Evolutionary conservation across 2,329 filamentous ascomycete genomes (phyloP).

Genomic region (Penicillium sp.): DNA sequence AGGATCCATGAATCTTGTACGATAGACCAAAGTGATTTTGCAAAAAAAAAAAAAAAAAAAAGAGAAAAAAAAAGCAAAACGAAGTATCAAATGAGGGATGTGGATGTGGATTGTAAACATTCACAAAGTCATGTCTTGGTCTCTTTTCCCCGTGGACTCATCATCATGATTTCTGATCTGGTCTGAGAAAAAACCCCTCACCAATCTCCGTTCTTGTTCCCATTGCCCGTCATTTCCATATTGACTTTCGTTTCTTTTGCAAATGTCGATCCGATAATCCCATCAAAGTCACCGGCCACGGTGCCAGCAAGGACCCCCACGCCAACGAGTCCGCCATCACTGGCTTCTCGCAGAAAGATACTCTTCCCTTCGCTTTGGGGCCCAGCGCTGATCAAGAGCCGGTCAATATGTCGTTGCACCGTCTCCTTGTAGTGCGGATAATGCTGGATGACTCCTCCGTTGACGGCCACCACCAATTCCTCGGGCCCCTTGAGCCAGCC

Average conservation of each 20-base stretch:
- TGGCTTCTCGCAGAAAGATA: conserved; percentile 45
- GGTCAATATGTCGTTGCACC: conserved; percentile 63
- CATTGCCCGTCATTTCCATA: background rate
- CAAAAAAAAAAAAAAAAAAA: too few species aligned
- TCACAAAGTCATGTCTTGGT: too few species aligned
- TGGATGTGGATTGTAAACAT: too few species aligned
- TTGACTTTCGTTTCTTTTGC: conserved; percentile 3
- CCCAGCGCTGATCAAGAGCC: conserved; percentile 37
- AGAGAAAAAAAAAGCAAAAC: too few species aligned
- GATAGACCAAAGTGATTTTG: conserved; percentile 3
- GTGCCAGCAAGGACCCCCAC: conserved; percentile 48
- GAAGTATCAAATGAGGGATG: too few species aligned
- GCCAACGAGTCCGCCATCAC: conserved; percentile 48
- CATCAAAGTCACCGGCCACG: conserved; percentile 27
- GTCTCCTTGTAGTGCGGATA: conserved; percentile 65
- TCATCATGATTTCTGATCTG: too few species aligned
- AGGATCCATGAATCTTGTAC: conserved; percentile 7
- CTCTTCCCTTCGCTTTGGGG: conserved; percentile 42
- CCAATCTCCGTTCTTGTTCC: too few species aligned
- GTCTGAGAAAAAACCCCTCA: too few species aligned
- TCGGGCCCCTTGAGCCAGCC: conserved; percentile 37
- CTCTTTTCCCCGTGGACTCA: too few species aligned
- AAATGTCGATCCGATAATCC: conserved; percentile 18
- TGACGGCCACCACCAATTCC: conserved; percentile 68
- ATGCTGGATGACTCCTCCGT: conserved; percentile 68